Percentiles rank a stretch among this genome's conserved stretches.
Conservation (phyloP, 129 eudicot species). For the Chrysanthemum seticuspe region DNA sequence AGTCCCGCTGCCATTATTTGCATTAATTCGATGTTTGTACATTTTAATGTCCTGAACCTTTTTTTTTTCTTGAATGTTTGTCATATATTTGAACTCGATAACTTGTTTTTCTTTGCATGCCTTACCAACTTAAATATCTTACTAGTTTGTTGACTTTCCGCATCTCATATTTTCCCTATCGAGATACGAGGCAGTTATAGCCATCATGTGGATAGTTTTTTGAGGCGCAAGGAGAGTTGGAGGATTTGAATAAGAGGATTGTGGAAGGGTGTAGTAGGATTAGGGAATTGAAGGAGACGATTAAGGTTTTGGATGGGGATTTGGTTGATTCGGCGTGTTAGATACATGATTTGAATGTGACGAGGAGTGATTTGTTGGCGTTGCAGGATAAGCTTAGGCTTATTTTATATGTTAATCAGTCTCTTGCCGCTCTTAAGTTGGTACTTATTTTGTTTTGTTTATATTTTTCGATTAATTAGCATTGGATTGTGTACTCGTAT, state of each 20-base stretch:
- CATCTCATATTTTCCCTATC: too few relatives aligned
- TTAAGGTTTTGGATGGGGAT: slow-evolving; percentile 71
- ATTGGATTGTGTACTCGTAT: not conserved
- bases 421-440: slow-evolving; percentile 84
- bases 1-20: too few relatives aligned
- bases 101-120: too few relatives aligned
- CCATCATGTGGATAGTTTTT: too few relatives aligned
- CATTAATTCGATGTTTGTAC: too few relatives aligned
- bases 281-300: slow-evolving; percentile 80
- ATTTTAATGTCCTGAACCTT: too few relatives aligned
- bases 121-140: too few relatives aligned
- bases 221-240: slow-evolving; percentile 90
- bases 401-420: slow-evolving; percentile 75
- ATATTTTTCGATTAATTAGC: too few relatives aligned
- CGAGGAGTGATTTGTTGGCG: slow-evolving; percentile 53
- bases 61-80: too few relatives aligned
- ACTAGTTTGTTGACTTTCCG: too few relatives aligned
- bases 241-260: slow-evolving; percentile 70
- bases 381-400: slow-evolving; percentile 78
- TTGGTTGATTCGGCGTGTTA: slow-evolving; percentile 75
- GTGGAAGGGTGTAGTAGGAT: slow-evolving; percentile 83
- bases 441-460: slow-evolving; percentile 41
- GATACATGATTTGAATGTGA: slow-evolving; percentile 59
- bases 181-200: too few relatives aligned
- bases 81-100: too few relatives aligned